A percentile compares a stretch with the other conserved stretches of the same genome.
Conservation (phyloP, 495 filamentous ascomycete genomes). For the Tirmania nivea region DNA sequence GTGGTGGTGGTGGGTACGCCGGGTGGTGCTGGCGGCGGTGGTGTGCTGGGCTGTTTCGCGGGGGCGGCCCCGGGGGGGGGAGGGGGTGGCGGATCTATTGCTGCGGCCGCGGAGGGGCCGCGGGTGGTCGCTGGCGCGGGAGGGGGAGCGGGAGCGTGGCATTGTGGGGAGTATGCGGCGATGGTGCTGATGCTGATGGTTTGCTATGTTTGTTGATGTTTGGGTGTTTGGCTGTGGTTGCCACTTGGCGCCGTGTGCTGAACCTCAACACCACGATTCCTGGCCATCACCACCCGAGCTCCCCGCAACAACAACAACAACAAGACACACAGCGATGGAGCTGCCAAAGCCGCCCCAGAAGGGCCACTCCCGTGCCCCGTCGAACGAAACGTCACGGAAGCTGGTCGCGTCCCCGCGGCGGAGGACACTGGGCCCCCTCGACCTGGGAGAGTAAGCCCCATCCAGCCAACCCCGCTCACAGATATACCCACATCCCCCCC, state of each 20-base stretch:
- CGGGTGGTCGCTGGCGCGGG: neutral
- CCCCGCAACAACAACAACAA: too few relatives aligned
- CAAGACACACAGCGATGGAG: too few relatives aligned
- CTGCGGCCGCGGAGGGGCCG: conserved; percentile 1
- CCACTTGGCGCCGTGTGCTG: neutral
- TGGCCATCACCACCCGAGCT: too few relatives aligned
- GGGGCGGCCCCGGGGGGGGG: neutral
- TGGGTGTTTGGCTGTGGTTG: neutral
- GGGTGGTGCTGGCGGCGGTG: conserved; percentile 3
- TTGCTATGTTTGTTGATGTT: neutral
- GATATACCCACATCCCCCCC: too few relatives aligned
- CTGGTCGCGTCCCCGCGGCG: conserved; percentile 19
- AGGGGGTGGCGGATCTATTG: too few relatives aligned
- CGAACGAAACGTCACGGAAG: too few relatives aligned
- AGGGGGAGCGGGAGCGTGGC: conserved; percentile 1
- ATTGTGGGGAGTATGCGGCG: neutral
- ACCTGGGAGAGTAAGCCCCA: conserved; percentile 29
- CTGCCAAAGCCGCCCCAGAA: too few relatives aligned
- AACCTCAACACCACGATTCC: too few relatives aligned
- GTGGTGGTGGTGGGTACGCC: conserved; percentile 3
- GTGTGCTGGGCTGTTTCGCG: neutral
- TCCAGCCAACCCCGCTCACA: too few relatives aligned
- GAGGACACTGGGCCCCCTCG: conserved; percentile 35
- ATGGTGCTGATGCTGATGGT: too few relatives aligned
- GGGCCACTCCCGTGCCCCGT: too few relatives aligned